These are phyloP conservation scores for Vaccinium myrtillus DNA, from an alignment of 148 eudicot genomes.

Conservation along the genomic window DNA sequence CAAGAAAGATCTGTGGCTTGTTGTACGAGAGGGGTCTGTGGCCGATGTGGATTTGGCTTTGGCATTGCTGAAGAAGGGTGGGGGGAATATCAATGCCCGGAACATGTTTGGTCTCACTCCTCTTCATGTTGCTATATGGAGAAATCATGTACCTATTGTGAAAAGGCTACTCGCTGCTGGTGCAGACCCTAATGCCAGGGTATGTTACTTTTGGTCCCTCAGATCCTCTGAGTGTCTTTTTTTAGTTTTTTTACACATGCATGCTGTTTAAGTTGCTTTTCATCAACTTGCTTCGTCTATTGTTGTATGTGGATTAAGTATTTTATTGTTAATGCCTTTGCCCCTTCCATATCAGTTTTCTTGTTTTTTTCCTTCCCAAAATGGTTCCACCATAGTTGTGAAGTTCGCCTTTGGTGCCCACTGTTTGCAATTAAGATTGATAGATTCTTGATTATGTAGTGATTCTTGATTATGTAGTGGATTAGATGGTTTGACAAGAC, in stretches of 20 bases:
- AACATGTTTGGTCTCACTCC: conserved; percentile 81
- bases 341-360: not conserved
- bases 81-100: conserved; percentile 79
- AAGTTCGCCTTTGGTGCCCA: not conserved
- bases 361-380: not conserved
- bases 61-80: conserved; percentile 69
- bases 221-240: conserved; percentile 17
- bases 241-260: conserved; percentile 8
- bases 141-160: conserved; percentile 88
- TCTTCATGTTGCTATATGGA: conserved; percentile 96
- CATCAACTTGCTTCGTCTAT: not conserved
- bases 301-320: not conserved
- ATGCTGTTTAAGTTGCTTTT: conserved; percentile 22
- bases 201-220: conserved; percentile 34
- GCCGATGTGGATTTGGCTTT: conserved; percentile 73
- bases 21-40: conserved; percentile 67
- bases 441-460: conserved; percentile 6
- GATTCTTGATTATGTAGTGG: conserved; percentile 1
- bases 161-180: conserved; percentile 93
- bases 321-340: not conserved
- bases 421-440: not conserved
- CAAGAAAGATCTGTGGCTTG: conserved; percentile 68
- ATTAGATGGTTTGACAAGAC: not conserved
- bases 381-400: not conserved
- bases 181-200: conserved; percentile 98